Percentiles rank a stretch among this genome's conserved stretches.
phyloP scores from a whole-genome alignment of 2,329 filamentous ascomycete species.

The Ophiosphaerella herpotricha region DNA sequence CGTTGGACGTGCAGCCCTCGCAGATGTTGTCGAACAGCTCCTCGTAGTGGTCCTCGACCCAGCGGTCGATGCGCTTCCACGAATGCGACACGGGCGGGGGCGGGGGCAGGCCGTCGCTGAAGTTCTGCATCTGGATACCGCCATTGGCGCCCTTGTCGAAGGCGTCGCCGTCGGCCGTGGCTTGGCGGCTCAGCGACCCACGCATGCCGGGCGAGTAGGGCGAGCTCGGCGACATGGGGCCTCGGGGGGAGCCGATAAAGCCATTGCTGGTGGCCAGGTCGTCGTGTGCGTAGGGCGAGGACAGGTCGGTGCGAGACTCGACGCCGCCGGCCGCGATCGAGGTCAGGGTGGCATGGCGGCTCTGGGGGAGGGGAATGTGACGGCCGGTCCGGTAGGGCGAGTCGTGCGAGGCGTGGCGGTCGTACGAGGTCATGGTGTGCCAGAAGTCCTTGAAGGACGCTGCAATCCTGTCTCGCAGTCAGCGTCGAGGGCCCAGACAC shows the following conservation, averaged over 20 bases:
- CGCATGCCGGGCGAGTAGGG: slow-evolving; percentile 91
- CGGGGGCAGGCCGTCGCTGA: slow-evolving; percentile 87
- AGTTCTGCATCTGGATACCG: slow-evolving; percentile 96
- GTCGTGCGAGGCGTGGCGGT: slow-evolving; percentile 88
- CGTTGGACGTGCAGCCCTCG: slow-evolving; percentile 89
- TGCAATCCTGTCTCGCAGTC: slow-evolving; percentile 37
- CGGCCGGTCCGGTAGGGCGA: slow-evolving; percentile 89
- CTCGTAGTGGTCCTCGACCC: slow-evolving; percentile 93
- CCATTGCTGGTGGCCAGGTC: slow-evolving; percentile 60
- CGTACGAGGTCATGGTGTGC: slow-evolving; percentile 78
- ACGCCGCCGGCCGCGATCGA: slow-evolving; percentile 83
- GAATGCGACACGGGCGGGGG: slow-evolving; percentile 86
- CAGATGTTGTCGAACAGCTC: slow-evolving; percentile 93
- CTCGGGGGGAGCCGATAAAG: slow-evolving; percentile 62
- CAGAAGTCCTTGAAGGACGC: slow-evolving; percentile 84
- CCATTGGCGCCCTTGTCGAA: slow-evolving; percentile 71
- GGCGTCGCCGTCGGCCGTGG: slow-evolving; percentile 56
- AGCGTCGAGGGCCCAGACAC: slow-evolving; percentile 20
- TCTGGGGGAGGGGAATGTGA: slow-evolving; percentile 85
- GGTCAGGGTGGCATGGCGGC: slow-evolving; percentile 79
- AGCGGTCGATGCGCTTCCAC: slow-evolving; percentile 91
- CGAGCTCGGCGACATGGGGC: slow-evolving; percentile 64
- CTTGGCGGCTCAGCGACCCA: slow-evolving; percentile 71
- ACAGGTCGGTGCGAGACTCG: slow-evolving; percentile 85
- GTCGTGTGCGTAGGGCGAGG: slow-evolving; percentile 78